Evolutionary conservation across 495 filamentous ascomycete genomes (phyloP), one percentile per base, ranked within the genome.

Genomic region (Penicillium canescens): DNA sequence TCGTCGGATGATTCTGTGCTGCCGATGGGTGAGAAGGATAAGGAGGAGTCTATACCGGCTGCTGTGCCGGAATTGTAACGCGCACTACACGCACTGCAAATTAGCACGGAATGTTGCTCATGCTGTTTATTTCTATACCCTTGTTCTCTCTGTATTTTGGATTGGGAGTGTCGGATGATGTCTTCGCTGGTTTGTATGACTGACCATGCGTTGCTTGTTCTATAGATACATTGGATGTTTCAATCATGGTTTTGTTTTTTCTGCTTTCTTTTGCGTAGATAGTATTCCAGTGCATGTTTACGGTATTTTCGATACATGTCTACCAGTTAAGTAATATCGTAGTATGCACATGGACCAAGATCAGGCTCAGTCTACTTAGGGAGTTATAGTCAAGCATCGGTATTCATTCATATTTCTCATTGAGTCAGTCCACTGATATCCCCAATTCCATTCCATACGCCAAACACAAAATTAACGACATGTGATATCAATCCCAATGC

Each of bases 1-100:
- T 73, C 73, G 5, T 74, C 71, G 6, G 71, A 74, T 23, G 73
- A 74, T 42, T 73, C 67, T 26, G 63, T 63, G 12, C 18, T 59
- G 33, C 52, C 60, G 3, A 57, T 62, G 60, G 58, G 54, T 8
- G 61, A 59, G 37, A 63, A 55, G 40, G 57, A 62, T 20, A 70
- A 63, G 46, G 66, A 67, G 20, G 59, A 69, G 23, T 16, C 33
- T 52, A 54, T 52, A 49, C 59, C 55, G 31, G 45, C 51, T 23
- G 52, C 64, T 56, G 50, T 57, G 44, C 45, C 52, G 34, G 45
- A 54, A 46, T 23, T 55, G 42, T 50, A 59, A 31, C 28, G 2
- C 9, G 28, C 28, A 31, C 9, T 31, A 31, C 28, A 31, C 33
- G 35, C 38, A 41, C 49, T 16, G 48, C 50, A 41, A 26, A 24